phyloP scores from a whole-genome alignment of 2,329 filamentous ascomycete species.

The Exophiala aquamarina region DNA sequence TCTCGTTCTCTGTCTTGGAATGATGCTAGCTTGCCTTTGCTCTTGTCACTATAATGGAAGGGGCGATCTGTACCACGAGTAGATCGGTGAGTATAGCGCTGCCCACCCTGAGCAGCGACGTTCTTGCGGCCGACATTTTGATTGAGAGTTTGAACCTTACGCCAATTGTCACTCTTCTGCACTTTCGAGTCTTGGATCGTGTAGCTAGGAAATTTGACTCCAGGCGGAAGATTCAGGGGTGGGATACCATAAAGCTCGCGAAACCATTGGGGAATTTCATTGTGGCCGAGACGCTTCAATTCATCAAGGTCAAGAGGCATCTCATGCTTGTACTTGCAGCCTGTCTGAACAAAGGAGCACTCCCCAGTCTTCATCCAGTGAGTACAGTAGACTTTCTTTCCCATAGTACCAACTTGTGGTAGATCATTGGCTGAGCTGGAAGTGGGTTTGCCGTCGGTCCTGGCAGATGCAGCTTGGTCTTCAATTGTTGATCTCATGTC shows the following conservation, averaged over 20 bases:
- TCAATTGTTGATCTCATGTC: no score
- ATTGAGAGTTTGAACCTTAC: no score
- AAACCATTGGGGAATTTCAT: conserved; percentile 57
- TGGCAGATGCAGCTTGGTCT: no score
- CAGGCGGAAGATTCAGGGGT: conserved; percentile 28
- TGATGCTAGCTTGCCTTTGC: no score
- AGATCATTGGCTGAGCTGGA: conserved; percentile 1
- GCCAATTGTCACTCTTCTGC: no score
- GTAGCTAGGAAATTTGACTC: conserved; percentile 14
- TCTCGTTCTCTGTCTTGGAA: no score
- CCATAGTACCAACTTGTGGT: conserved; percentile 32
- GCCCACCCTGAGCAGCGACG: no score
- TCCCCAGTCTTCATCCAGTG: conserved; percentile 86
- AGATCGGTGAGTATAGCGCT: no score
- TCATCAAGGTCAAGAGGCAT: conserved; percentile 72
- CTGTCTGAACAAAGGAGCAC: conserved; percentile 81
- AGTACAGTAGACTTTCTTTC: conserved; percentile 77
- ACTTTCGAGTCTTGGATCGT: conserved; percentile 8
- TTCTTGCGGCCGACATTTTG: no score
- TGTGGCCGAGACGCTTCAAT: conserved; percentile 68
- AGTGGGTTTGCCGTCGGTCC: no score
- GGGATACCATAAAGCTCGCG: conserved; percentile 45
- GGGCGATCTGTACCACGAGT: no score
- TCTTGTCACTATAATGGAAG: no score
- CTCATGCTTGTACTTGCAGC: conserved; percentile 86